phyloP scores from a whole-genome alignment of 2,329 filamentous ascomycete genomes.

The Hymenoscyphus fructigenus region DNA sequence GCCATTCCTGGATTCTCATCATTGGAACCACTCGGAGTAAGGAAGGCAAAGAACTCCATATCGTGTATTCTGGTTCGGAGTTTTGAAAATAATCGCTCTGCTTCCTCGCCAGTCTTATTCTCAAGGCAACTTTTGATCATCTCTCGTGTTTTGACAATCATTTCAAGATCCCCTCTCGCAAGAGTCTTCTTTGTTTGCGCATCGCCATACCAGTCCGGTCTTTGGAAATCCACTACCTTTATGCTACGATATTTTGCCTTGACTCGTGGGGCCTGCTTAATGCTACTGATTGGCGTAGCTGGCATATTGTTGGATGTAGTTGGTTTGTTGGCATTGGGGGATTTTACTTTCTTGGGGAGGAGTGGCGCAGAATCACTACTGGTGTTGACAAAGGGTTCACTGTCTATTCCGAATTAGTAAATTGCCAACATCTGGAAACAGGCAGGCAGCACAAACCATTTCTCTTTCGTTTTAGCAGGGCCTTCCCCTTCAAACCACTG shows the following conservation, averaged over 20 bases:
- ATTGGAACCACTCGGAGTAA: constrained; percentile 13
- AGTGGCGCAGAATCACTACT: too few relatives aligned
- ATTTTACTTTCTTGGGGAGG: too few relatives aligned
- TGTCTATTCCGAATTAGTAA: too few relatives aligned
- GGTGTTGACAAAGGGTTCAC: too few relatives aligned
- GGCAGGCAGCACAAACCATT: too few relatives aligned
- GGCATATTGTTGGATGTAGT: too few relatives aligned
- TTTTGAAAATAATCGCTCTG: constrained; percentile 12
- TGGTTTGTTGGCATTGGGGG: too few relatives aligned
- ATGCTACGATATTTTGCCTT: not conserved
- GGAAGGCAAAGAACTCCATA: constrained; percentile 32
- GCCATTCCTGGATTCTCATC: not conserved
- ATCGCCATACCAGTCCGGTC: constrained; percentile 20
- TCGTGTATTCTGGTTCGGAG: constrained; percentile 31
- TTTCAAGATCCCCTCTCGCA: constrained; percentile 13
- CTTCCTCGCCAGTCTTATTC: constrained; percentile 2
- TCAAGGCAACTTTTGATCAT: constrained; percentile 20
- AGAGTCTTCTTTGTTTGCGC: constrained; percentile 14
- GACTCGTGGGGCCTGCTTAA: not conserved
- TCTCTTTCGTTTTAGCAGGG: too few relatives aligned
- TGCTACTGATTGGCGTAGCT: not conserved
- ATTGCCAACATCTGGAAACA: too few relatives aligned
- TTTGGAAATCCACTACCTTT: constrained; percentile 13
- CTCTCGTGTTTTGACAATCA: constrained; percentile 14
- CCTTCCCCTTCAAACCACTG: too few relatives aligned